Evolutionary conservation across 108 stramenopile species (phyloP), one percentile per base, ranked within the genome.

Genomic region (Seminavis robusta): DNA sequence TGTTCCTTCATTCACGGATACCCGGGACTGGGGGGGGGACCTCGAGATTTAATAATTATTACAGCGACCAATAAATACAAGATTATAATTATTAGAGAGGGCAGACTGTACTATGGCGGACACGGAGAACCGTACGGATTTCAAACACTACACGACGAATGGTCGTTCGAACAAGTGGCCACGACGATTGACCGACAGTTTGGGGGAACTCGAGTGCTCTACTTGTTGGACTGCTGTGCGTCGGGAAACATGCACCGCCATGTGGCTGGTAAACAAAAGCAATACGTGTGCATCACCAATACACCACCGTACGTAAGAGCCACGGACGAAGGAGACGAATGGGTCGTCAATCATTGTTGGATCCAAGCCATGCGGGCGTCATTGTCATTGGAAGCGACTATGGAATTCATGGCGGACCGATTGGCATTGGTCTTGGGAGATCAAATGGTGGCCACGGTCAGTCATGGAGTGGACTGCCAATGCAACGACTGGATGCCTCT

Each of bases 71-170:
- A n/a, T n/a, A n/a, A n/a, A n/a, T n/a, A n/a, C n/a, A n/a, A n/a
- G n/a, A n/a, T n/a, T n/a, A n/a, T n/a, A n/a, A n/a, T n/a, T n/a
- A n/a, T n/a, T n/a, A n/a, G n/a, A n/a, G n/a, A n/a, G n/a, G n/a
- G n/a, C n/a, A n/a, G n/a, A 48, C 52, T 68, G 45, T 60, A 59
- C 44, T 68, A 68, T 28, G 67, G 54, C 13, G 67, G 67, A 5
- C 67, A 68, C 31, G 67, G 58, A 16, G 23, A 32, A 31, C 31
- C 58, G 2, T 27, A 34, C 13, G 58, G 67, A 11, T 68, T 68
- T 54, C 4, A 16, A 6, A 67, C 65, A 8, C 37, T 28, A 20
- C 45, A 55, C 1, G 53, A 31, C 10, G 30, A 28, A 21, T 68
- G 67, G 67, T 2, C 23, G 9, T 54, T 41, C 36, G 37, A 36